Conservation (phyloP, 192 early-diverging fungal genomes). For the Oehlia diaphana region DNA sequence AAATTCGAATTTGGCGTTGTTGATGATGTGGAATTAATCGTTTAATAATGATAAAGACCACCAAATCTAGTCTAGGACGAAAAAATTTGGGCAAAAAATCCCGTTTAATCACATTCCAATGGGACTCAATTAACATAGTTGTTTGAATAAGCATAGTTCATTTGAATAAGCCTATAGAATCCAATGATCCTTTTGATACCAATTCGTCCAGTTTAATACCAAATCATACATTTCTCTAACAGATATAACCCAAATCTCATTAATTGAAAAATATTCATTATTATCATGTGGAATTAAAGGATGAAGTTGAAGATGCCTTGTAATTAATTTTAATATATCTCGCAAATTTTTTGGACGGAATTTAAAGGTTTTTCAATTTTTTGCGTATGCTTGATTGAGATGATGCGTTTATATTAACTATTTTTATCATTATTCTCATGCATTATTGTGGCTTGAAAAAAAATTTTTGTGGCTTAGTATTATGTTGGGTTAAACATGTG, state of each 20-base stretch:
- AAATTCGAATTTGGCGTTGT: no score
- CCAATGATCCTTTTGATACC: not conserved
- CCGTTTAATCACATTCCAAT: not conserved
- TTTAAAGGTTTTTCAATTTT: no score
- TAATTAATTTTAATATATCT: not conserved
- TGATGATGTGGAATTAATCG: no score
- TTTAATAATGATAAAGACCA: no score
- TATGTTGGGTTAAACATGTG: no score
- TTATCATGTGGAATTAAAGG: not conserved
- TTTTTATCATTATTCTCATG: no score
- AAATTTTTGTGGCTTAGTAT: no score
- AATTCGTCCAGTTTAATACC: not conserved
- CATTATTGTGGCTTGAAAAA: no score
- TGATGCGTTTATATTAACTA: no score
- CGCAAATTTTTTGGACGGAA: not conserved
- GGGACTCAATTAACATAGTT: not conserved
- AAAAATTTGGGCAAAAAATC: conserved; percentile 1
- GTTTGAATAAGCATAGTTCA: not conserved
- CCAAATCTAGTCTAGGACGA: not conserved
- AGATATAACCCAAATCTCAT: not conserved
- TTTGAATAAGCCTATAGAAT: not conserved
- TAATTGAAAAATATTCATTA: not conserved
- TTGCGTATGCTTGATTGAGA: no score
- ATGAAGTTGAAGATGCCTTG: not conserved
- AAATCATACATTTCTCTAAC: not conserved